Base-by-base conservation (phyloP, 139 green algal genomes). In the Pseudopediastrum boryanum region DNA sequence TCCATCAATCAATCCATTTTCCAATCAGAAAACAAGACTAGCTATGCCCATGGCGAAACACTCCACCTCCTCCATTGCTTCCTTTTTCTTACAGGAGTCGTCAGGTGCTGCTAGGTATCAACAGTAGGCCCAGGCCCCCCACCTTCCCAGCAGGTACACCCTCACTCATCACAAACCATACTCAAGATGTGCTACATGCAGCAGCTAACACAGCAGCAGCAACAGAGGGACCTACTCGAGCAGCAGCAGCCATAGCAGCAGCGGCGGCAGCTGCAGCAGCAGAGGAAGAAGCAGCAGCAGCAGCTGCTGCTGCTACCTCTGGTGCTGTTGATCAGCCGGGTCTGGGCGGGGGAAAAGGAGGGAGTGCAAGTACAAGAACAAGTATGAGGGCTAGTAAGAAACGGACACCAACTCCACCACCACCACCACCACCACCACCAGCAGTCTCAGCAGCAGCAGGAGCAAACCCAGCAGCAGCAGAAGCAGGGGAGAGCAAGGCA, bases 31-130 rank as follows among this genome's bases (percentile, higher is more conserved):
- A n/a, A n/a, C n/a, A n/a, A n/a, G n/a, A n/a, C n/a, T n/a, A n/a
- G n/a, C n/a, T n/a, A n/a, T n/a, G n/a, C n/a, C n/a, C n/a, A n/a
- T n/a, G n/a, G n/a, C n/a, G n/a, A n/a, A n/a, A n/a, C n/a, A n/a
- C n/a, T n/a, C n/a, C n/a, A n/a, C n/a, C n/a, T n/a, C n/a, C n/a
- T n/a, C n/a, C n/a, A n/a, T n/a, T n/a, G n/a, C n/a, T n/a, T n/a
- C n/a, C n/a, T n/a, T n/a, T n/a, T n/a, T n/a, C n/a, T n/a, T n/a
- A n/a, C 71, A 78, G 71, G 71, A 59, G 54, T 21, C 54, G 71
- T 13, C 44, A 43, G 8, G 23, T 80, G 43, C 73, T 80, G 43
- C 59, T 72, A 21, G 73, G 73, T 44, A 72, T 80, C 61, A 73
- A 73, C 61, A 73, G 59, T 44, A 27, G 56, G 19, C 73, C 73